Percentiles rank a stretch among this genome's conserved stretches.
These are phyloP conservation scores for Pittosporum tobira DNA, from an alignment of 129 eudicot genomes.

Conservation along the genomic window DNA sequence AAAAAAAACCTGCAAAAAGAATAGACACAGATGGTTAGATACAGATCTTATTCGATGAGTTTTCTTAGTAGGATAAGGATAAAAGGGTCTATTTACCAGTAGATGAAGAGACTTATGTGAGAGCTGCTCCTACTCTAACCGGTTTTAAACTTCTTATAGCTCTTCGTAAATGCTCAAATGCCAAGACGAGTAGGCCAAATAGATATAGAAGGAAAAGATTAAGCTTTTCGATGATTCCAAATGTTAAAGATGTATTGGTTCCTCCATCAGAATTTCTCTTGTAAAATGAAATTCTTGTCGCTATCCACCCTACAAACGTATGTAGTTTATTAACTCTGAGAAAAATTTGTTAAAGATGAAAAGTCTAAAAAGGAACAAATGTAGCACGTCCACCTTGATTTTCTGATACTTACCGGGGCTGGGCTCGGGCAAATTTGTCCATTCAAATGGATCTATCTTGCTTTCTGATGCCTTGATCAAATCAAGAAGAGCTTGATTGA, in stretches of 20 bases:
- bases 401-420: conserved; percentile 45
- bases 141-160: conserved; percentile 52
- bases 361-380: background rate
- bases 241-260: conserved; percentile 23
- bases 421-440: conserved; percentile 69
- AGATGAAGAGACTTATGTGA: conserved; percentile 26
- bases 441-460: conserved; percentile 54
- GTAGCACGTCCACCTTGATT: background rate
- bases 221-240: conserved; percentile 27
- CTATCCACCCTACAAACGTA: conserved; percentile 39
- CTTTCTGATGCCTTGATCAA: conserved; percentile 72
- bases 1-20: conserved; percentile 2
- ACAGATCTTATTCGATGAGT: background rate
- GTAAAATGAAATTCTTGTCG: conserved; percentile 23
- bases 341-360: no score
- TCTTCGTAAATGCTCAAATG: conserved; percentile 45
- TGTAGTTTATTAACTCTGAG: background rate
- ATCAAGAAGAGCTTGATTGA: conserved; percentile 74
- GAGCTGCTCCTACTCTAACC: conserved; percentile 45
- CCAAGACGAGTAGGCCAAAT: conserved; percentile 51
- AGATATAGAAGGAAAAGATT: conserved; percentile 38
- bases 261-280: conserved; percentile 28
- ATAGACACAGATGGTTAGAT: background rate
- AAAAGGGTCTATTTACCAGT: conserved; percentile 22
- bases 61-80: background rate